Percentiles rank a stretch among this genome's conserved stretches.
phyloP scores from a whole-genome alignment of 2,329 filamentous ascomycete species.

The Aureobasidium sp. region DNA sequence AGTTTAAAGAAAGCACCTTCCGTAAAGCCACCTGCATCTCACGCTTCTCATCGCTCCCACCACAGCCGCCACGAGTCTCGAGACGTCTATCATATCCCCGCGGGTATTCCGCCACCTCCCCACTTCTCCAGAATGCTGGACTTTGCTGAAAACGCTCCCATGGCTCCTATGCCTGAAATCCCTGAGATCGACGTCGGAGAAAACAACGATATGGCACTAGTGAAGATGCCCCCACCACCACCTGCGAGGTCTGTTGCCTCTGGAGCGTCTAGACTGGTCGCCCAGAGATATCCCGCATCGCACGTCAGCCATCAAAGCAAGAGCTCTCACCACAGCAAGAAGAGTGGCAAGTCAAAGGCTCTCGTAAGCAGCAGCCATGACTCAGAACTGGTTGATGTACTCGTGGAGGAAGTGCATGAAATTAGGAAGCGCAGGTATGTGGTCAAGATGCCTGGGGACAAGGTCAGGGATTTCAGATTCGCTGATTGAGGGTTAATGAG shows the following conservation, averaged over 20 bases:
- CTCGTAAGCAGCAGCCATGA: background rate
- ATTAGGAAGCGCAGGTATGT: background rate
- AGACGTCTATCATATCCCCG: background rate
- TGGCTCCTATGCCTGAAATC: background rate
- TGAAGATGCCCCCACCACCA: background rate
- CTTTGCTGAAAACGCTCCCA: background rate
- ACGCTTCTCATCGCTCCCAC: background rate
- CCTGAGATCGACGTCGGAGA: background rate
- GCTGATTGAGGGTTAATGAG: background rate
- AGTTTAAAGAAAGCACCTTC: background rate
- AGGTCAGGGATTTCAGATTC: background rate
- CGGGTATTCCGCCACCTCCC: background rate
- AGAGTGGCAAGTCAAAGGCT: background rate
- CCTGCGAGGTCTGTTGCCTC: background rate
- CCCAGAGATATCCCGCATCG: background rate
- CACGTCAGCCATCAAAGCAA: background rate
- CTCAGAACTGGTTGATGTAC: background rate
- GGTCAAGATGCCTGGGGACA: constrained; percentile 4
- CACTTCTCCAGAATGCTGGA: background rate
- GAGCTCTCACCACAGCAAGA: background rate
- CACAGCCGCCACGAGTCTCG: background rate
- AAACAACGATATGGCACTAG: background rate
- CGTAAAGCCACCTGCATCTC: background rate
- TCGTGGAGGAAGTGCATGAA: background rate
- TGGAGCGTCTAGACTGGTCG: background rate